Conservation (phyloP, 1,284 basidiomycete genomes). For the Abortiporus biennis region DNA sequence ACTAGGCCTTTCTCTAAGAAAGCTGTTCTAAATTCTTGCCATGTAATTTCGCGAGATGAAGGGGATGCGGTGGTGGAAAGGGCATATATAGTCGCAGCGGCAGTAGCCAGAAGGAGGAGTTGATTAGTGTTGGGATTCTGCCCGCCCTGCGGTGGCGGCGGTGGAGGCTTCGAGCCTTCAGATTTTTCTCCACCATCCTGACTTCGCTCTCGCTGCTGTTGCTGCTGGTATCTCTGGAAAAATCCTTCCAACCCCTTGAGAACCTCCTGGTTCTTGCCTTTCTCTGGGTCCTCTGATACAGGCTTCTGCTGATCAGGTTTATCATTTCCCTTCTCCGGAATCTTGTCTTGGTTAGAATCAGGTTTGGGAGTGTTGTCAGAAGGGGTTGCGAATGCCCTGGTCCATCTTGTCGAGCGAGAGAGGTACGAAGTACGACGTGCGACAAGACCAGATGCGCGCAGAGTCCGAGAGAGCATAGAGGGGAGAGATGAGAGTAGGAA, state of each 20-base stretch:
- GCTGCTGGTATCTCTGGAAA: slow-evolving; percentile 68
- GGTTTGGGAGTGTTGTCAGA: slow-evolving; percentile 26
- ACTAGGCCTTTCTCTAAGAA: slow-evolving; percentile 97
- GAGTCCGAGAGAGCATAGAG: slow-evolving; percentile 37
- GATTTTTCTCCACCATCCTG: slow-evolving; percentile 15
- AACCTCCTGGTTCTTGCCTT: slow-evolving; percentile 25
- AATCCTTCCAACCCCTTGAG: slow-evolving; percentile 69
- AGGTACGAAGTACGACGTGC: slow-evolving; percentile 27
- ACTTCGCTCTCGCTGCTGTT: slow-evolving; percentile 22
- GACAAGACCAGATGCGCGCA: slow-evolving; percentile 32
- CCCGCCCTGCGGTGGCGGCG: slow-evolving; percentile 40
- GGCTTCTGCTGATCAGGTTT: slow-evolving; percentile 30
- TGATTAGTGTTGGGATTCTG: slow-evolving; percentile 49
- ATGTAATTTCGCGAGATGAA: slow-evolving; percentile 87
- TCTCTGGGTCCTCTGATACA: slow-evolving; percentile 26
- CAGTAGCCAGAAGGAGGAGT: slow-evolving; percentile 51
- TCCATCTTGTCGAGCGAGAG: slow-evolving; percentile 22
- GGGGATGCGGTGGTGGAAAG: slow-evolving; percentile 56
- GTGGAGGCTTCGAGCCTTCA: slow-evolving; percentile 16
- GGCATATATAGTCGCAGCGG: slow-evolving; percentile 62
- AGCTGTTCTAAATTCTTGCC: slow-evolving; percentile 96
- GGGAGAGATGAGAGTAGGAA: slow-evolving; percentile 9
- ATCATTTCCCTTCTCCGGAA: slow-evolving; percentile 18
- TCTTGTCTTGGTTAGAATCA: slow-evolving; percentile 22
- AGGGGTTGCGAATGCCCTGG: slow-evolving; percentile 38